These are phyloP conservation scores for Pseudopyricularia cyperi DNA, from an alignment of 2,329 filamentous ascomycete species.

Conservation along the genomic window DNA sequence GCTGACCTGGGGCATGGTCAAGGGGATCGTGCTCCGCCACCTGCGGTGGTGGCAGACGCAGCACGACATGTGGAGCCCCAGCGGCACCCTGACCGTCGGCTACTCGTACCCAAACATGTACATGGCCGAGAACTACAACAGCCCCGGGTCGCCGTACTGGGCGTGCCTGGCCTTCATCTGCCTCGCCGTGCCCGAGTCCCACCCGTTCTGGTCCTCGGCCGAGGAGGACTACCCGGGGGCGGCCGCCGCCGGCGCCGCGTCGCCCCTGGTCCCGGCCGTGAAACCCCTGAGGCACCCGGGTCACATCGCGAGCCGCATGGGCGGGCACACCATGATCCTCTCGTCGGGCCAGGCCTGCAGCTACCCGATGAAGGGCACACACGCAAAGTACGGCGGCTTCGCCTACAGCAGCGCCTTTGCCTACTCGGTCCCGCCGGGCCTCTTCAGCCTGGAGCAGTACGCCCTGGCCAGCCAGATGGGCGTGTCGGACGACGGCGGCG, in stretches of 20 bases:
- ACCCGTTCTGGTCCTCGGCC: slow-evolving; percentile 61
- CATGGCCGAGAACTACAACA: slow-evolving; percentile 71
- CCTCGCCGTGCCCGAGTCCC: slow-evolving; percentile 52
- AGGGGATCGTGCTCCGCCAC: slow-evolving; percentile 61
- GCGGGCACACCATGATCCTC: slow-evolving; percentile 65
- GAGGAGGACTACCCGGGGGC: slow-evolving; percentile 45
- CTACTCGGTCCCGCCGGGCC: slow-evolving; percentile 65
- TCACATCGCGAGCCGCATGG: slow-evolving; percentile 35
- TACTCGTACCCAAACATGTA: slow-evolving; percentile 74
- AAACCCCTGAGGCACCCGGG: slow-evolving; percentile 54
- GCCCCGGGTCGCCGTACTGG: slow-evolving; percentile 48
- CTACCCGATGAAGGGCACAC: slow-evolving; percentile 69
- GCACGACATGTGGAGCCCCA: slow-evolving; percentile 58
- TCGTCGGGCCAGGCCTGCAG: slow-evolving; percentile 70
- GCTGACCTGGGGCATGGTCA: slow-evolving; percentile 66
- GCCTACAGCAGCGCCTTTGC: slow-evolving; percentile 65
- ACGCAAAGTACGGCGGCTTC: slow-evolving; percentile 71
- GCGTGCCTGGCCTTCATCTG: slow-evolving; percentile 67
- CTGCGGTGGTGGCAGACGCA: slow-evolving; percentile 72
- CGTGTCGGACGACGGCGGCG: slow-evolving; percentile 63
- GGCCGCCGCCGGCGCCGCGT: too few relatives aligned
- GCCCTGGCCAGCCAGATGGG: slow-evolving; percentile 65
- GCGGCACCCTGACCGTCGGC: slow-evolving; percentile 63
- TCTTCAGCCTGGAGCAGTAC: slow-evolving; percentile 64
- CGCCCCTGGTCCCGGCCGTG: slow-evolving; percentile 42